Conservation (phyloP, 2,329 filamentous ascomycete species). For the Talaromyces sp. region DNA sequence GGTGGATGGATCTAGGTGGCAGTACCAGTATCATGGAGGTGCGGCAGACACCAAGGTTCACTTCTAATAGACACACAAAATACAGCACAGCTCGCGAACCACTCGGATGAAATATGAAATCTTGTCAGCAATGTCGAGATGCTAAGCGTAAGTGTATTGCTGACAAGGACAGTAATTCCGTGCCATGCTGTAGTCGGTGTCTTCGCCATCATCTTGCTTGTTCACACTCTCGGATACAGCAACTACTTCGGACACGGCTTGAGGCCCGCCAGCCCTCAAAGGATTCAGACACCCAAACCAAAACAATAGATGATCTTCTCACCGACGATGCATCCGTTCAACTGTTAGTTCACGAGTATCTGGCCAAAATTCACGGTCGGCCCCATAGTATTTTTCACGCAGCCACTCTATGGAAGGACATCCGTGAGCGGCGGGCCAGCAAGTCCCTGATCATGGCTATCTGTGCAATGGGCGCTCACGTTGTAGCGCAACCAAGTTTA, state of each 20-base stretch:
- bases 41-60: too few species aligned
- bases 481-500: not conserved
- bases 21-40: too few species aligned
- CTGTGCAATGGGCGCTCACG: not conserved
- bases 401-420: not conserved
- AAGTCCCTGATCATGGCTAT: not conserved
- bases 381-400: not conserved
- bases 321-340: not conserved
- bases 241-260: not conserved
- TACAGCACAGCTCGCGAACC: too few species aligned
- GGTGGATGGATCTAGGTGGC: too few species aligned
- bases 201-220: not conserved
- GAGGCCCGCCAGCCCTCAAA: not conserved
- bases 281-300: not conserved
- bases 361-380: not conserved
- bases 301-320: not conserved
- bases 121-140: not conserved
- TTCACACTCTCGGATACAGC: not conserved
- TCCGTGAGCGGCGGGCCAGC: not conserved
- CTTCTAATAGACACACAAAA: too few species aligned
- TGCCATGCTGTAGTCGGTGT: not conserved
- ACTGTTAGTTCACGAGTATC: not conserved
- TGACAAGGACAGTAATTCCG: not conserved
- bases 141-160: not conserved
- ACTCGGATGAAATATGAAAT: not conserved